Percentiles rank a stretch among this genome's conserved stretches.
Evolutionary conservation across 2,329 filamentous ascomycete species (phyloP).

Genomic region (Aspergillus tubingensis): DNA sequence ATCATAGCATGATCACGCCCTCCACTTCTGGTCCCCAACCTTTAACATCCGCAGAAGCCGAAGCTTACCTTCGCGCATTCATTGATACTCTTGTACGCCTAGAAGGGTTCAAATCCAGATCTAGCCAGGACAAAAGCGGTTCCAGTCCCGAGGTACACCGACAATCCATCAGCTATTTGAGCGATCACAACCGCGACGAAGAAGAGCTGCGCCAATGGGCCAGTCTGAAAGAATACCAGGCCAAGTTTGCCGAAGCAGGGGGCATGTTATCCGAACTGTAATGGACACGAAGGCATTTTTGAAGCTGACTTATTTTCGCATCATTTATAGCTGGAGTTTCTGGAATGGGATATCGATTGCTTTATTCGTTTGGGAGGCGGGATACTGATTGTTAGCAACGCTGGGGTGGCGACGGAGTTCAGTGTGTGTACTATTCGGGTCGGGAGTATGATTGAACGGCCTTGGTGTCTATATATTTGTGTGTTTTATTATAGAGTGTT

Average conservation of each 20-base stretch:
- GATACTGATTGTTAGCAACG: neutral
- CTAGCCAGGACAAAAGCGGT: conserved; percentile 22
- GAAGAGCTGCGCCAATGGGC: conserved; percentile 77
- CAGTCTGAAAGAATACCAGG: conserved; percentile 74
- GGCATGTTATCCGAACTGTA: conserved; percentile 45
- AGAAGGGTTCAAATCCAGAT: conserved; percentile 57
- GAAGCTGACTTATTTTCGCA: neutral
- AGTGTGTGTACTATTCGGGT: neutral
- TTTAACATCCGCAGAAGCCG: conserved; percentile 54
- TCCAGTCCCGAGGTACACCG: conserved; percentile 33
- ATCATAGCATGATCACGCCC: conserved; percentile 26
- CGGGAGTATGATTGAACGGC: neutral
- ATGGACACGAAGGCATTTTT: neutral
- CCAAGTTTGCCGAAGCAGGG: conserved; percentile 68
- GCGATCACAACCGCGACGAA: conserved; percentile 65
- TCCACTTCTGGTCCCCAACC: conserved; percentile 29
- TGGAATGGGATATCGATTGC: neutral
- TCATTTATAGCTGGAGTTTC: neutral
- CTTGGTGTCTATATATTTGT: neutral
- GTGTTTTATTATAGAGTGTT: neutral
- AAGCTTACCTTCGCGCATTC: conserved; percentile 71
- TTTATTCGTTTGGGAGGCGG: neutral
- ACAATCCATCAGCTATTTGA: conserved; percentile 40
- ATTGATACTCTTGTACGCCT: conserved; percentile 73
- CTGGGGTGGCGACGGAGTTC: neutral